Percentiles rank a stretch among this genome's conserved stretches.
Evolutionary conservation across 768 basidiomycete species (phyloP).

Genomic region (Suillus bovinus): DNA sequence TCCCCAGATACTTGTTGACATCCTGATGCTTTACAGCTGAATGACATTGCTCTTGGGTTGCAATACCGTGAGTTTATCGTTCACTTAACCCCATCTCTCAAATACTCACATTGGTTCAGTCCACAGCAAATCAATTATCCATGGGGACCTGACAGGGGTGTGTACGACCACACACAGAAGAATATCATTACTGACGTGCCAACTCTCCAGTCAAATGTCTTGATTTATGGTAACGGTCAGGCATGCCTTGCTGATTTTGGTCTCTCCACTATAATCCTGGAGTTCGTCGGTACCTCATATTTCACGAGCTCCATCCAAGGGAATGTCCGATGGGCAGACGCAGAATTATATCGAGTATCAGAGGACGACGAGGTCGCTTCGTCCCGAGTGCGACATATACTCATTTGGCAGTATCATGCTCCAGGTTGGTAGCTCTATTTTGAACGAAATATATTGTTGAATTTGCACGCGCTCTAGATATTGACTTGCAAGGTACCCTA

Average conservation of each 20-base stretch:
- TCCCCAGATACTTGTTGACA: not conserved
- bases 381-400: not conserved
- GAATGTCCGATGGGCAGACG: not conserved
- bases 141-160: not conserved
- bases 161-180: not conserved
- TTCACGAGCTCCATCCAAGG: not conserved
- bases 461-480: not conserved
- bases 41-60: not conserved
- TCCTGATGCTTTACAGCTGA: not conserved
- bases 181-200: not conserved
- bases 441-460: not conserved
- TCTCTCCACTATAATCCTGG: constrained; percentile 39
- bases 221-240: constrained; percentile 15
- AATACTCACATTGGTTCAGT: not conserved
- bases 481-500: constrained; percentile 1
- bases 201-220: constrained; percentile 10
- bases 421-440: not conserved
- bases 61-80: not conserved
- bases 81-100: not conserved
- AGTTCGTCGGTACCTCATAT: constrained; percentile 28
- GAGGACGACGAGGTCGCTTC: not conserved
- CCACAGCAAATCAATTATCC: not conserved
- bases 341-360: not conserved
- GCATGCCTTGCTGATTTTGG: constrained; percentile 27
- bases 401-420: not conserved